Base-by-base conservation (phyloP, 306 rosid genomes). In the Cyclanthera cordifolia region DNA sequence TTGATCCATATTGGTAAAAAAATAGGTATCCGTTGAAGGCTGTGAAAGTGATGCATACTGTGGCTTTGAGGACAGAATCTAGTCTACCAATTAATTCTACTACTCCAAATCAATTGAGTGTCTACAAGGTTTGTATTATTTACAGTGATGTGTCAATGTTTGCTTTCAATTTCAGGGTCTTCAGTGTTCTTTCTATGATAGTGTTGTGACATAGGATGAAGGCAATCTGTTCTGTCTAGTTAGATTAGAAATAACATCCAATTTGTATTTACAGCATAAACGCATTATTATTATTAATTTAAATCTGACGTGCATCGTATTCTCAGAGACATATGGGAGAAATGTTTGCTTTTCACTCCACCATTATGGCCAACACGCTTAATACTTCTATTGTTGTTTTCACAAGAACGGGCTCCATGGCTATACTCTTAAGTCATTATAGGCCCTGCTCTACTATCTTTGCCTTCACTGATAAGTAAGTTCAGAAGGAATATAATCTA, bases 401-500 rank as follows among this genome's bases (percentile, higher is more conserved):
- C 79, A 93, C 99, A 53, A 83, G 88, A 85, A 89, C 95, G 11
- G 95, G 98, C 69, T 93, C 99, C 79, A 90, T 93, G 96, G 96
- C 96, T 67, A 65, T 87, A 67, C 82, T 87, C 73, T 81, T 93
- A 79, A 93, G 99, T 75, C 95, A 93, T 72, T 93, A 90, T 72
- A 82, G 86, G 57, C 96, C 98, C 64, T 50, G 69, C 82, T 93
- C 96, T 49, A 87, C 96, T 64, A 86, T 87, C 79, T 93, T 93
- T 83, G 96, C 98, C 77, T 93, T 93, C 88, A 93, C 98, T 63
- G 90, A 93, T 65, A 88, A 87, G 98, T 93, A 80, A 89, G 98
- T 79, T 51, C 70, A 46, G 49, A 67, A 20, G 71, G 60, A 48
- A 28, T 66, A 17, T 47, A 46, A 66, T 7, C 1, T 66, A 14